Conservation (phyloP, 139 green algal genomes). For the Coelastrella sp. region DNA sequence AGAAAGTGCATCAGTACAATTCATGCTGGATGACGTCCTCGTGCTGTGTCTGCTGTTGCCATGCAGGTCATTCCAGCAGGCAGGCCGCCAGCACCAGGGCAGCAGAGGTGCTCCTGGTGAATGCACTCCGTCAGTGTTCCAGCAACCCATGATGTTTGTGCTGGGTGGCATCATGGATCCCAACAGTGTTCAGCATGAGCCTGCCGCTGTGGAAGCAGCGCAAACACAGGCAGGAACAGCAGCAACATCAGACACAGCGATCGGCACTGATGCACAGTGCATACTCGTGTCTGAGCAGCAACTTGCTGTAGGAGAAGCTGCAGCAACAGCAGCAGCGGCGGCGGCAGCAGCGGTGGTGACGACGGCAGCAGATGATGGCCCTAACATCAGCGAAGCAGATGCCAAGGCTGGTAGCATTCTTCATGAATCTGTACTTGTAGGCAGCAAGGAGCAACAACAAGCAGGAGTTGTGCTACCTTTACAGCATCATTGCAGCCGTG, state of each 20-base stretch:
- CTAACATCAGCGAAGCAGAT: too few species aligned
- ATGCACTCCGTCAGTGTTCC: neutral
- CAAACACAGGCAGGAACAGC: neutral
- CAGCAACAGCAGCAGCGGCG: neutral
- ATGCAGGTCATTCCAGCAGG: neutral
- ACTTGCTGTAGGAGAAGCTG: neutral
- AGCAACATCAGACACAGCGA: neutral
- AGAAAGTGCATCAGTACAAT: too few species aligned
- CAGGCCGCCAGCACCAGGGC: neutral
- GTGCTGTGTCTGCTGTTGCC: neutral
- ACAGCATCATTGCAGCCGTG: neutral
- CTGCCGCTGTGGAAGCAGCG: neutral
- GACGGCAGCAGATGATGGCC: neutral
- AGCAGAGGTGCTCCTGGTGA: neutral
- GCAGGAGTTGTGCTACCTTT: too few species aligned
- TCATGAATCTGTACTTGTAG: too few species aligned
- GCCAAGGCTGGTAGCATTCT: too few species aligned
- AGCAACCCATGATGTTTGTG: slow-evolving; percentile 52
- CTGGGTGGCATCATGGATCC: slow-evolving; percentile 9
- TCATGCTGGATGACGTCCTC: neutral
- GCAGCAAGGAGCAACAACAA: neutral
- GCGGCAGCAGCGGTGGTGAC: neutral
- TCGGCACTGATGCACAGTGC: slow-evolving; percentile 5
- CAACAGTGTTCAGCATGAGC: neutral
- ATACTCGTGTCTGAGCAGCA: neutral